Evolutionary conservation across 2,329 filamentous ascomycete genomes (phyloP).

Genomic region (Colletotrichum sp.): DNA sequence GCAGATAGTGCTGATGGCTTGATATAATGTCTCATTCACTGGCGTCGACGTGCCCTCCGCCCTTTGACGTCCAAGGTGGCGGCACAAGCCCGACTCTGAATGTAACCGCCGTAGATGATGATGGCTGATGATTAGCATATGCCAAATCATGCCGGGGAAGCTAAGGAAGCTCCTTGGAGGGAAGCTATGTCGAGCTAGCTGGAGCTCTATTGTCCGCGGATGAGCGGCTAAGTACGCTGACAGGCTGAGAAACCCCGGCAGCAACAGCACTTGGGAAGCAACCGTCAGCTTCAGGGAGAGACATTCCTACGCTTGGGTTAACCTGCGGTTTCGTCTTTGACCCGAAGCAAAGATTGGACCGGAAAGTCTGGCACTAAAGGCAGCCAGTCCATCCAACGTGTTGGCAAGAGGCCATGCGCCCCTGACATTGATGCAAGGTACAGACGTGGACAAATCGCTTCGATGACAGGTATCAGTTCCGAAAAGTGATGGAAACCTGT

Average conservation of each 20-base stretch:
- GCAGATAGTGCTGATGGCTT: not conserved
- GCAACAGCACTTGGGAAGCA: not conserved
- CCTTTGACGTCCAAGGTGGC: not conserved
- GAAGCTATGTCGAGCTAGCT: not conserved
- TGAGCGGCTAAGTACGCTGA: not conserved
- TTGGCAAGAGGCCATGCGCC: not conserved
- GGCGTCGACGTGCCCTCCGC: not conserved
- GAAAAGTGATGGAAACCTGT: not conserved
- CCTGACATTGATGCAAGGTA: not conserved
- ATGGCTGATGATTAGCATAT: not conserved
- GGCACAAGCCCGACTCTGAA: not conserved
- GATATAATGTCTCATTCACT: not conserved
- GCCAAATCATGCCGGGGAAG: not conserved
- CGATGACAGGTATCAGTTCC: not conserved
- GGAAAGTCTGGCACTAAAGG: not conserved
- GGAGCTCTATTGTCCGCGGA: not conserved
- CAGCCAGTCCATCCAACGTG: not conserved
- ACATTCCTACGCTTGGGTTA: not conserved
- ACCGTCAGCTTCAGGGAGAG: not conserved
- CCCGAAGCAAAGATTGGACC: not conserved
- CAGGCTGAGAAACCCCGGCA: not conserved
- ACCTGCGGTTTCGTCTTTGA: not conserved
- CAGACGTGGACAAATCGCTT: not conserved
- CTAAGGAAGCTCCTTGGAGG: not conserved
- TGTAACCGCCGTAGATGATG: not conserved